Evolutionary conservation across 2,329 filamentous ascomycete genomes (phyloP).

Genomic region (Sporothrix pseudoabietina): DNA sequence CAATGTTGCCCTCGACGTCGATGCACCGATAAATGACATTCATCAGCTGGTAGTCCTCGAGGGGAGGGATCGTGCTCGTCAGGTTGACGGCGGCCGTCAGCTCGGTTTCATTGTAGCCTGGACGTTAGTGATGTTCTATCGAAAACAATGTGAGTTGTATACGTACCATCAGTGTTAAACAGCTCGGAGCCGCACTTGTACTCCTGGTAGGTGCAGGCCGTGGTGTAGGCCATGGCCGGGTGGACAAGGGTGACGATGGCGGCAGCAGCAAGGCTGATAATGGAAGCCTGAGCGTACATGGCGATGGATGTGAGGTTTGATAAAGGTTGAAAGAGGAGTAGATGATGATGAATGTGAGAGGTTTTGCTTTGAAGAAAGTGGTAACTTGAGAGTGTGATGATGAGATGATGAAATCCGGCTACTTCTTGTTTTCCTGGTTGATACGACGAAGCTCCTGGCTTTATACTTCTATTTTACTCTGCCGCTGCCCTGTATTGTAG

Average conservation of each 20-base stretch:
- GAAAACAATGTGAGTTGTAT: not conserved
- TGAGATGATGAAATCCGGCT: not conserved
- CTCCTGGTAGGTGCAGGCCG: constrained; percentile 30
- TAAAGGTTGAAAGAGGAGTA: not conserved
- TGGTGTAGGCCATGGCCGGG: constrained; percentile 16
- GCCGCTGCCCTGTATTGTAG: no score
- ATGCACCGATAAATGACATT: constrained; percentile 33
- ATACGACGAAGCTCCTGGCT: not conserved
- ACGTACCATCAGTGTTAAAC: constrained; percentile 21
- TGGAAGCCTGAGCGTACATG: constrained; percentile 14
- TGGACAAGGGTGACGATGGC: constrained; percentile 6
- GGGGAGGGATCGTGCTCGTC: constrained; percentile 31
- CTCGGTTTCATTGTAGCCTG: constrained; percentile 33
- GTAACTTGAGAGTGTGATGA: not conserved
- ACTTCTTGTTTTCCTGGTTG: not conserved
- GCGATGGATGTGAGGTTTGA: not conserved
- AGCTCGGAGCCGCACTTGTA: constrained; percentile 32
- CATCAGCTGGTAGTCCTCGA: constrained; percentile 31
- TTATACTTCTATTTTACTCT: not conserved
- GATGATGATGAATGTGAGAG: not conserved
- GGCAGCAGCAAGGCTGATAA: constrained; percentile 15
- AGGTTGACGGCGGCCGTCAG: constrained; percentile 30
- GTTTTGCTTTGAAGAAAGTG: not conserved
- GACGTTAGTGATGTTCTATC: not conserved
- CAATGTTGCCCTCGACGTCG: constrained; percentile 29